Base-by-base conservation (phyloP, 257 asterid genomes). In the Vinca minor region DNA sequence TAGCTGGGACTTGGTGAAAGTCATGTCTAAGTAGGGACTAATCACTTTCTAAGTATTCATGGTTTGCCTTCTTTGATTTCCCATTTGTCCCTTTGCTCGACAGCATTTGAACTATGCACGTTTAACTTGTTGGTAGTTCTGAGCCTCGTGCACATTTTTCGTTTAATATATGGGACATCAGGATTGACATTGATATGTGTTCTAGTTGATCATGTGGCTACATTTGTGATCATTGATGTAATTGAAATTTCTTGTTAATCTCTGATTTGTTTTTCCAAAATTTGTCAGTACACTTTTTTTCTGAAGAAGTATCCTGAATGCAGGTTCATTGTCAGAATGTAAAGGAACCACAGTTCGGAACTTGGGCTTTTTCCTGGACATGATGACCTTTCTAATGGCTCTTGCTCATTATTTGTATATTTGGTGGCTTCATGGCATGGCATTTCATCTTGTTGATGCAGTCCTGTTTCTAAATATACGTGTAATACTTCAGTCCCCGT, bases 361-460 rank as follows among this genome's bases (percentile, higher is more conserved):
- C 70, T 71, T 88, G 72, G 96, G 98, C 13, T 91, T 87, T 80
- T 85, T 85, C 79, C 87, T 88, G 62, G 96, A 91, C 82, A 77
- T 86, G 86, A 88, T 91, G 98, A 91, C 95, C 28, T 80, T 85
- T 76, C 72, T 85, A 47, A 86, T 88, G 95, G 96, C 98, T 59
- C 80, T 91, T 53, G 95, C 87, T 45, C 97, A 91, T 77, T 85
- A 88, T 75, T 68, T 88, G 68, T 89, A 83, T 78, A 91, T 91
- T 64, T 91, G 98, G 98, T 91, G 96, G 96, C 96, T 91, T 65
- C 96, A 86, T 80, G 97, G 98, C 81, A 88, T 87, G 96, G 90
- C 96, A 44, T 86, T 91, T 82, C 95, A 91, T 74, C 95, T 91
- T 70, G 81, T 84, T 69, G 98, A 91, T 80, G 98, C 83, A 21